Conservation (phyloP, 768 basidiomycete genomes). For the Mycena filopes region DNA sequence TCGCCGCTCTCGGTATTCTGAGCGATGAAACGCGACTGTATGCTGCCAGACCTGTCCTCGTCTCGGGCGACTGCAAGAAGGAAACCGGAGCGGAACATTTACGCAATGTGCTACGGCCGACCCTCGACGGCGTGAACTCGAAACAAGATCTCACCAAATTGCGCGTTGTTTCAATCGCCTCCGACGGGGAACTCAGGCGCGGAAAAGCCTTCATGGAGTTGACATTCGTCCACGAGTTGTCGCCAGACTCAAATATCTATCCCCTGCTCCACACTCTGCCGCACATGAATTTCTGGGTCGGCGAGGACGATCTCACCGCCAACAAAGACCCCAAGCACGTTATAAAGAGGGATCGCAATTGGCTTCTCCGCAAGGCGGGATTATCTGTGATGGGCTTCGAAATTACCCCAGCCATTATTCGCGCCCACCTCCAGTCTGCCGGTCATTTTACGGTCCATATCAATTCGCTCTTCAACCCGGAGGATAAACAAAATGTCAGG, state of each 20-base stretch:
- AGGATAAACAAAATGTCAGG: slow-evolving; percentile 46
- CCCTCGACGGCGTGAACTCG: slow-evolving; percentile 25
- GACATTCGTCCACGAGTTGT: slow-evolving; percentile 36
- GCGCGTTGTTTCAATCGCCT: slow-evolving; percentile 37
- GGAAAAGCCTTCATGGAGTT: slow-evolving; percentile 38
- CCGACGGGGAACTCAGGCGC: slow-evolving; percentile 43
- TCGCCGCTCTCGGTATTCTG: slow-evolving; percentile 37
- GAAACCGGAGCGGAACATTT: slow-evolving; percentile 36
- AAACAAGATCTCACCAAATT: slow-evolving; percentile 13
- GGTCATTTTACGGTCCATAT: slow-evolving; percentile 18
- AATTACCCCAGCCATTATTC: slow-evolving; percentile 38
- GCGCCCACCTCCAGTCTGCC: slow-evolving; percentile 32
- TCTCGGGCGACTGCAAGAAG: slow-evolving; percentile 41
- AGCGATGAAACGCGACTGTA: slow-evolving; percentile 34
- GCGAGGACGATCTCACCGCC: slow-evolving; percentile 45
- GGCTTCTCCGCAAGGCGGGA: slow-evolving; percentile 38
- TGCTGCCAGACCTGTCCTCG: slow-evolving; percentile 34
- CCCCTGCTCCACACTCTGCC: slow-evolving; percentile 30
- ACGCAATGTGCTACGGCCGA: slow-evolving; percentile 30
- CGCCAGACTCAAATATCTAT: slow-evolving; percentile 38
- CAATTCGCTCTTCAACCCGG: slow-evolving; percentile 39
- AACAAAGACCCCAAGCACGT: slow-evolving; percentile 51
- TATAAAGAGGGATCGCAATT: slow-evolving; percentile 44
- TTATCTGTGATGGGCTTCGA: slow-evolving; percentile 34
- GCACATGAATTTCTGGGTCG: slow-evolving; percentile 43